Evolutionary conservation across 306 rosid species (phyloP), one percentile per base, ranked within the genome.

Genomic region (Aeschynomene evenia): DNA sequence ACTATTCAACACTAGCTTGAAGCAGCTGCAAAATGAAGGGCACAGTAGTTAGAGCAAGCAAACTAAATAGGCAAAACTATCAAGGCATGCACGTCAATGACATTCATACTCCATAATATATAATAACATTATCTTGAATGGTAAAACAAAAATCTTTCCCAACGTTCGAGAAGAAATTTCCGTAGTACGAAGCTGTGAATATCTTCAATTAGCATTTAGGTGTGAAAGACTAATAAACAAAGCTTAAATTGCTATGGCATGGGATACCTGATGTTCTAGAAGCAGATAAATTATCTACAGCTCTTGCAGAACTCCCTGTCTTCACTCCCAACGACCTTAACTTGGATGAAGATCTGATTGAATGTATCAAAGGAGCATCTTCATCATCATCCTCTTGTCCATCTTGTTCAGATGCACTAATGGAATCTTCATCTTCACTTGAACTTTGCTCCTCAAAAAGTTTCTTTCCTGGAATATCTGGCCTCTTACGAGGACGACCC

Each of bases 401-500:
- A 75, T 85, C 96, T 54, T 80, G 89, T 63, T 94, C 98, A 29
- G 90, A 94, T 63, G 80, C 88, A 80, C 97, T 85, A 67, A 90
- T 87, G 19, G 94, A 90, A 74, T 94, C 98, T 65, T 94, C 98
- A 2, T 86, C 98, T 53, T 85, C 98, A 76, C 96, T 88, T 62
- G 95, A 77, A 79, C 81, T 77, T 10, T 88, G 97, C 63, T 85
- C 96, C 42, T 90, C 91, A 80, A 94, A 94, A 76, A 94, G 97
- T 77, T 86, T 87, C 77, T 88, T 94, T 64, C 96, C 96, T 37
- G 80, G 60, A 37, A 92, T 69, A 63, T 73, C 78, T 65, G 79
- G 89, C 79, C 57, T 74, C 76, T 94, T 94, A 6, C 86, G 97
- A 34, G 98, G 98, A 51, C 98, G 96, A 59, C 98, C 98, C 82